phyloP scores from a whole-genome alignment of 2,329 filamentous ascomycete species.

The Diaporthe citri region DNA sequence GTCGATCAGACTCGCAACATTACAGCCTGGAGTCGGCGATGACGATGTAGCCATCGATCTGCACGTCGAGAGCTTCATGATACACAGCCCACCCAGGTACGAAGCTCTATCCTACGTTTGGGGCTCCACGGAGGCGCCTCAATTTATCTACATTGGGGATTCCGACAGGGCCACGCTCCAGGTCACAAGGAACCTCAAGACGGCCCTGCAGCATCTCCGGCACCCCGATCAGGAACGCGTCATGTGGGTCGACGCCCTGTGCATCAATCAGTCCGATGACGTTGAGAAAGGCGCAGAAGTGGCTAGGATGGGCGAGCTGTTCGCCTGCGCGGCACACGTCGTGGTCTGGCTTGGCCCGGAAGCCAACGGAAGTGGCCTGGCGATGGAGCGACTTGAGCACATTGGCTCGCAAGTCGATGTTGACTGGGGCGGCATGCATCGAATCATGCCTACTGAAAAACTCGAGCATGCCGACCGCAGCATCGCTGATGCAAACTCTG shows the following conservation, averaged over 20 bases:
- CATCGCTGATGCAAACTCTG: not conserved
- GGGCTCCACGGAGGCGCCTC: not conserved
- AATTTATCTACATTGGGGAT: not conserved
- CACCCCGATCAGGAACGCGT: not conserved
- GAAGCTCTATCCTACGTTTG: constrained; percentile 16
- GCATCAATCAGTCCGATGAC: constrained; percentile 23
- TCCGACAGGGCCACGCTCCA: not conserved
- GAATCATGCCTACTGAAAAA: not conserved
- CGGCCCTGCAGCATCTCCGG: not conserved
- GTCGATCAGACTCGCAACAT: constrained; percentile 6
- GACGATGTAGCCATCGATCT: not conserved
- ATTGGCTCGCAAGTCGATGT: not conserved
- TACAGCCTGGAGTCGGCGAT: not conserved
- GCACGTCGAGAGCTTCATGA: not conserved
- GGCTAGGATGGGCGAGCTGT: constrained; percentile 12
- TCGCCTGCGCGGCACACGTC: constrained; percentile 11
- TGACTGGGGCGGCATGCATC: not conserved
- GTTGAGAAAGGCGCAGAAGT: not conserved
- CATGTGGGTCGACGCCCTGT: constrained; percentile 21
- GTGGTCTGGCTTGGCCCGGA: constrained; percentile 25
- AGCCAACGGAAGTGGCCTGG: not conserved
- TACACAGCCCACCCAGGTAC: not conserved
- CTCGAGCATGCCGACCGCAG: not conserved
- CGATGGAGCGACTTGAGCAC: not conserved
- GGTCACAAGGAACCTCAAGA: not conserved